Percentiles rank a stretch among this genome's conserved stretches.
These are phyloP conservation scores for Paecilomyces dactylethromorphus DNA, from an alignment of 2,329 filamentous ascomycete genomes.

Conservation along the genomic window DNA sequence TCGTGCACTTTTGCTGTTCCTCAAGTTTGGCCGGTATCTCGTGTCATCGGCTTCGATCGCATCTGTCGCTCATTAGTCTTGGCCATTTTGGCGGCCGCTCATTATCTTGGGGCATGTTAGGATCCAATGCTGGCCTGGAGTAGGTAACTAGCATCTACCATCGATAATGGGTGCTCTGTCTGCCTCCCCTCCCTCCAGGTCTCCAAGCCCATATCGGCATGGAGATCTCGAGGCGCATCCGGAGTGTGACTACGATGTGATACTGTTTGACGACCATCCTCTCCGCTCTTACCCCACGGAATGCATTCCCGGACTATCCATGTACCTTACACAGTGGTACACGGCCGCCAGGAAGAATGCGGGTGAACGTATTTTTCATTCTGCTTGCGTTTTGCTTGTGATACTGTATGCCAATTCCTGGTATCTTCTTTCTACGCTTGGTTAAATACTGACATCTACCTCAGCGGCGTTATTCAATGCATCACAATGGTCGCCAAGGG, in stretches of 20 bases:
- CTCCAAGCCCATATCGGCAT: background rate
- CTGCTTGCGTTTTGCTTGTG: constrained; percentile 18
- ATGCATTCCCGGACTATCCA: constrained; percentile 20
- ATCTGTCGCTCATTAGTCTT: background rate
- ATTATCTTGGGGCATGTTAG: background rate
- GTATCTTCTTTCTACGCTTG: background rate
- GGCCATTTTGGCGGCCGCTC: background rate
- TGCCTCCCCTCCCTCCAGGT: background rate
- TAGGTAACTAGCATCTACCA: background rate
- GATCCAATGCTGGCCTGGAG: background rate
- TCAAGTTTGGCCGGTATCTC: background rate
- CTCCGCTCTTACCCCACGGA: constrained; percentile 24
- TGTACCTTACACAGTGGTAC: constrained; percentile 12
- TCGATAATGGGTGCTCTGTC: background rate
- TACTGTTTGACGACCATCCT: constrained; percentile 28
- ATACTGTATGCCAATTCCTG: constrained; percentile 10
- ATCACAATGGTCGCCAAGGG: constrained; percentile 13
- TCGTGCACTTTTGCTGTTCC: background rate
- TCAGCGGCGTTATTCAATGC: constrained; percentile 15
- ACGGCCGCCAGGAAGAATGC: constrained; percentile 10
- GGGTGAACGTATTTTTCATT: constrained; percentile 15
- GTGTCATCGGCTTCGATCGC: background rate
- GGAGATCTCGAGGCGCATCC: constrained; percentile 17
- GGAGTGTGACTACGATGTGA: constrained; percentile 15
- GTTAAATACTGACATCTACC: background rate